Base-by-base conservation (phyloP, 768 basidiomycete genomes). In the Steccherinum ochraceum region DNA sequence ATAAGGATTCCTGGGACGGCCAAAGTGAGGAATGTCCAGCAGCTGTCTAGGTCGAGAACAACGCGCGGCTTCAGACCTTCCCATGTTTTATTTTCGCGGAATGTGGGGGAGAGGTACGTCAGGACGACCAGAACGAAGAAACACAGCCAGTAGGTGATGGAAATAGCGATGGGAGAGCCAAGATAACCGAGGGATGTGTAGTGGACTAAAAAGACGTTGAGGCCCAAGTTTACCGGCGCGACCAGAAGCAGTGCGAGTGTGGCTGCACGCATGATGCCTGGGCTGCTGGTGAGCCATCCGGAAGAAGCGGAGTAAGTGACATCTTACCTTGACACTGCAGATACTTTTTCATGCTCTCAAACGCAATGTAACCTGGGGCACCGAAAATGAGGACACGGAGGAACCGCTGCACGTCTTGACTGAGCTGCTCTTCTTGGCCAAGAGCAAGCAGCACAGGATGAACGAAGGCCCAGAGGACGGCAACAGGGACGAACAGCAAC, bases 301-400 rank as follows among this genome's bases (percentile, higher is more conserved):
- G 16, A 50, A 24, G 18, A n/a, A 21, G 10, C 20, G 3, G n/a
- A n/a, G n/a, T n/a, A n/a, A n/a, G n/a, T n/a, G 19, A 12, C 24
- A 23, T 48, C 71, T 55, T 51, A 83, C 84, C 86, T 72, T 89
- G 86, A 52, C 85, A 87, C 60, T 88, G 87, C 21, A 89, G 63
- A 64, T 87, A 89, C 65, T 86, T 89, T 64, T 89, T 89, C 57
- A 88, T 68, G 51, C 79, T 81, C 63, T 89, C 85, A 51, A 87
- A 87, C 2, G 78, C 84, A 57, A 87, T 79, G 59, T 86, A 87
- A 2, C 78, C 86, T 0, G 88, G 88, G 0, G 81, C 83, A 1
- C 79, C 84, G 39, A 82, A 41, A 42, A 81, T 72, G 44, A 89
- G 67, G 24, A 88, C 63, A 5, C 86, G 79, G 57, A 89, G 67